Percentiles rank a stretch among this genome's conserved stretches.
phyloP scores from a whole-genome alignment of 2,329 filamentous ascomycete species.

The Calcarisporium arbuscula region DNA sequence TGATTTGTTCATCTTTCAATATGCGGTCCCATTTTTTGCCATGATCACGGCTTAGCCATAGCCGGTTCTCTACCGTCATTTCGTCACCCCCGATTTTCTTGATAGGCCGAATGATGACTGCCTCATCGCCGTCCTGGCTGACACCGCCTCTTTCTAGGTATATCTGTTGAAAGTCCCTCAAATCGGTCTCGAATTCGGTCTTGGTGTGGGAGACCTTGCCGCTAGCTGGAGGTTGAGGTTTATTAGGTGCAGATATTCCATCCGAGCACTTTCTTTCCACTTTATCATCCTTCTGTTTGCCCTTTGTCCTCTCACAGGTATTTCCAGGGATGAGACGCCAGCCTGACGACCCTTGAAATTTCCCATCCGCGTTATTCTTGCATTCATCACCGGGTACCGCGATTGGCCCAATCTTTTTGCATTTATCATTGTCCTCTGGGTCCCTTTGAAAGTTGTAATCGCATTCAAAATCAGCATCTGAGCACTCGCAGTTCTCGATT shows the following conservation, averaged over 20 bases:
- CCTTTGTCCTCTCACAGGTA: conserved; percentile 56
- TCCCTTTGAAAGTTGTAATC: conserved; percentile 81
- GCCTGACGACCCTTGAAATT: conserved; percentile 79
- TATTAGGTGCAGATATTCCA: conserved; percentile 21
- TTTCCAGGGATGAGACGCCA: conserved; percentile 89
- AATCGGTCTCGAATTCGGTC: conserved; percentile 56
- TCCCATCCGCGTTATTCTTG: conserved; percentile 57
- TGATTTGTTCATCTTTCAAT: conserved; percentile 63
- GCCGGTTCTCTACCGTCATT: conserved; percentile 40
- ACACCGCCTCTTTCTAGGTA: conserved; percentile 75
- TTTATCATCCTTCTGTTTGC: conserved; percentile 61
- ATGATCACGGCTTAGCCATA: conserved; percentile 76
- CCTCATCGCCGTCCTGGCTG: conserved; percentile 65
- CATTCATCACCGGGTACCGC: conserved; percentile 67
- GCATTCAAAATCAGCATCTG: conserved; percentile 84
- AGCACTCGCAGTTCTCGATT: conserved; percentile 73
- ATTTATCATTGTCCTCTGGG: conserved; percentile 59
- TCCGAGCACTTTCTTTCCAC: conserved; percentile 68
- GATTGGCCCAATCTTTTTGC: conserved; percentile 57
- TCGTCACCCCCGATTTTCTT: conserved; percentile 21
- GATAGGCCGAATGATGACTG: conserved; percentile 49
- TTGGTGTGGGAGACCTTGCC: conserved; percentile 60
- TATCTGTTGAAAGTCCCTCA: conserved; percentile 45
- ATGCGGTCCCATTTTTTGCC: conserved; percentile 77
- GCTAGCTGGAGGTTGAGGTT: conserved; percentile 46